Evolutionary conservation across 2,329 filamentous ascomycete genomes (phyloP), one percentile per base, ranked within the genome.

Genomic region (Aspergillus aculeatus): DNA sequence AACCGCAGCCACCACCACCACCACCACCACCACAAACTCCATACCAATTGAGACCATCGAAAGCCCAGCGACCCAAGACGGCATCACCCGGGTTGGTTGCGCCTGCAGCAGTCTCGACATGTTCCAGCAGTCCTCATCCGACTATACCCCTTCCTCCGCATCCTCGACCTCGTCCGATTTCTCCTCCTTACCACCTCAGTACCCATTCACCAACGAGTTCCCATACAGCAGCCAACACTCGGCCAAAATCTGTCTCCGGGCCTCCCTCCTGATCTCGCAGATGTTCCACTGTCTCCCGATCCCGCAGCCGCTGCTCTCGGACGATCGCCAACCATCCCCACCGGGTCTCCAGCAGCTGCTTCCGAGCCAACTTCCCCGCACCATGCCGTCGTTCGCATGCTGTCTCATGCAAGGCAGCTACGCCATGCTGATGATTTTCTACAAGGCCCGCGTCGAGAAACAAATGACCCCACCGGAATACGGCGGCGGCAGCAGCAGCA

Each of bases 371-470:
- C 56, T 73, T 14, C 77, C 78, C 4, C 74, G 78, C 5, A 80
- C 78, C 2, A 80, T 80, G 77, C 78, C 78, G 0, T 77, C 76
- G 0, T 80, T 80, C 60, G 77, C 78, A 23, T 80, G 77, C 66
- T 81, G 78, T 60, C 70, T 78, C 7, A 79, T 80, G 77, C 78
- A 80, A 62, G 75, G 75, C 47, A 79, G 77, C 60, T 81, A 81
- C 59, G 77, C 77, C 5, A 72, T 80, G 70, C 66, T 80, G 16
- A 81, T 80, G 78, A 69, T 79, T 7, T 79, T 74, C 56, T 78
- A 77, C 63, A 78, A 78, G 59, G 72, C 73, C 10, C 72, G 73
- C 12, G 71, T 77, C n/a, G 68, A 71, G 50, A 75, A 74, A 44
- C 69, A 74, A 26, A 54, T 69, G 6, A 67, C 69, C 1, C 66